Base-by-base conservation (phyloP, 257 asterid species). In the Capsicum rhomboideum region DNA sequence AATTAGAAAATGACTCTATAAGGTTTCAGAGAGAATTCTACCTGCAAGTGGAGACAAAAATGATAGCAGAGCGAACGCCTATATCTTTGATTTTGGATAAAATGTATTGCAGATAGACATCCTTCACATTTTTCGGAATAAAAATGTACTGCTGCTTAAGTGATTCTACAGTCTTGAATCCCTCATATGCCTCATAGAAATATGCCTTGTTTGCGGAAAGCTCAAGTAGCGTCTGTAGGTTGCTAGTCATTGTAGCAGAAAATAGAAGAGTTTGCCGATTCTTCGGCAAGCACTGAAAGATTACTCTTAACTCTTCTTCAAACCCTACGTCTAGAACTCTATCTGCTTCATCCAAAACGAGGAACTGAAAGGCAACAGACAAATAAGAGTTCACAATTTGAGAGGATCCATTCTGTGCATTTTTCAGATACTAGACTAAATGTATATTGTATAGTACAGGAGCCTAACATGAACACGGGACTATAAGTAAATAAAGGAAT, bases 271-370 rank as follows among this genome's bases (percentile, higher is more conserved):
- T 97, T 90, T 97, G 99, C 54, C 98, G 89, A 42, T 84, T 90
- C 91, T 90, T 97, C 54, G 99, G 99, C 83, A 97, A 85, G 87
- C 98, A 97, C 89, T 89, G 92, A 90, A 97, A 95, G 40, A 97
- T 91, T 80, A 86, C 94, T 84, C 93, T 90, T 66, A 97, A 90
- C 77, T 94, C 99, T 67, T 84, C 93, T 90, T 93, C 98, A 89
- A 97, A 97, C 83, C 95, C 95, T 66, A 89, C 95, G 72, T 94
- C 98, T 85, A 97, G 87, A 66, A 97, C 91, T 86, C 97, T 92
- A 88, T 97, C 99, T 55, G 99, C 99, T 91, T 97, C 99, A 89
- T 97, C 99, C 90, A 97, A 86, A 21, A 97, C 99, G 74, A 97
- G 84, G 89, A 95, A 97, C 99, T 96, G 94, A 86, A 92, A 84